Percentiles rank a stretch among this genome's conserved stretches.
These are phyloP conservation scores for Neoascochyta sp. DNA, from an alignment of 2,329 filamentous ascomycete species.

Conservation along the genomic window DNA sequence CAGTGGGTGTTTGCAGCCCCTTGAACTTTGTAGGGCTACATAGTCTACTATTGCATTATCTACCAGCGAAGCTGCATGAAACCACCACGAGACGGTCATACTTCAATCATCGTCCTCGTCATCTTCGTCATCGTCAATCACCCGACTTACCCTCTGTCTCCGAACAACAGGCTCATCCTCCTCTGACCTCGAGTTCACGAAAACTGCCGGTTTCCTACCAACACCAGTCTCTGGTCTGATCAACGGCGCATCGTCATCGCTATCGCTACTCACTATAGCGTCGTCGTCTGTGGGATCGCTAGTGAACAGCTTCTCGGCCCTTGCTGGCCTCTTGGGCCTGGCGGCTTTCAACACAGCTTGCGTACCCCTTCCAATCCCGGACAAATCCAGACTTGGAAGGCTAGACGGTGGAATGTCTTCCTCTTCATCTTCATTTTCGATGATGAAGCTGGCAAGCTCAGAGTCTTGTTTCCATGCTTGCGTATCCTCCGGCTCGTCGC, in stretches of 20 bases:
- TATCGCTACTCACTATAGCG: slow-evolving; percentile 34
- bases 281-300: slow-evolving; percentile 35
- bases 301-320: slow-evolving; percentile 33
- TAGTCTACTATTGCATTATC: too few relatives aligned
- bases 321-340: slow-evolving; percentile 16
- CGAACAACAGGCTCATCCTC: slow-evolving; percentile 19
- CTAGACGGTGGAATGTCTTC: slow-evolving; percentile 31
- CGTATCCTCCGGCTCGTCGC: slow-evolving; percentile 37
- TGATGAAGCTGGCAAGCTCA: slow-evolving; percentile 47
- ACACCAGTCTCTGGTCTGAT: slow-evolving; percentile 7
- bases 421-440: slow-evolving; percentile 41
- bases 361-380: slow-evolving; percentile 30
- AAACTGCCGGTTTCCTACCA: slow-evolving; percentile 15
- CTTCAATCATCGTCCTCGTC: slow-evolving; percentile 25
- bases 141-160: slow-evolving; percentile 25
- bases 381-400: slow-evolving; percentile 26
- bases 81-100: too few relatives aligned
- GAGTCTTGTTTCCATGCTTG: slow-evolving; percentile 44
- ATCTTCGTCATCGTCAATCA: slow-evolving; percentile 33
- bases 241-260: slow-evolving; percentile 24
- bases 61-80: too few relatives aligned
- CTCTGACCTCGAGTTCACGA: slow-evolving; percentile 24
- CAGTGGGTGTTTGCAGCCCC: too few relatives aligned
- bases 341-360: slow-evolving; percentile 30
- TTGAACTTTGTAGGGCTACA: not conserved